Percentiles rank a stretch among this genome's conserved stretches.
These are phyloP conservation scores for Ascoidea asiatica DNA, from an alignment of 805 yeast genomes.

Conservation along the genomic window DNA sequence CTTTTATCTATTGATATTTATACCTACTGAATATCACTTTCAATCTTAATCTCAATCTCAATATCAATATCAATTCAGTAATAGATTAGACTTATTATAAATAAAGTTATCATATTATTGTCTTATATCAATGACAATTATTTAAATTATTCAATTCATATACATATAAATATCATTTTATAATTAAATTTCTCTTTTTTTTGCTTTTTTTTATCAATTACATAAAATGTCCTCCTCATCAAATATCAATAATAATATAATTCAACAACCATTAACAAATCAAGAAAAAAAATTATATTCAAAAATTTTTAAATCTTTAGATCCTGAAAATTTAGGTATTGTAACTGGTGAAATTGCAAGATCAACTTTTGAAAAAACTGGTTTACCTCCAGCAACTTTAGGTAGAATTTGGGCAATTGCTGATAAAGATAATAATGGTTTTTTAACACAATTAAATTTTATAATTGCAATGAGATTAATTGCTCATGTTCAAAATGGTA, in stretches of 20 bases:
- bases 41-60: no score
- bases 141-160: no score
- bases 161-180: no score
- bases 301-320: conserved; percentile 67
- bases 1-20: no score
- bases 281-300: conserved; percentile 70
- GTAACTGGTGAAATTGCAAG: conserved; percentile 84
- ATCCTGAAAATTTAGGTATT: conserved; percentile 63
- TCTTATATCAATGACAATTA: no score
- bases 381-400: conserved; percentile 59
- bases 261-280: conserved; percentile 32
- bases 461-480: conserved; percentile 78
- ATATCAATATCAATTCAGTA: no score
- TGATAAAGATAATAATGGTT: conserved; percentile 83
- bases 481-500: conserved; percentile 74
- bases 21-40: no score
- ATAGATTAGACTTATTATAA: no score
- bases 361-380: conserved; percentile 72
- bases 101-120: no score
- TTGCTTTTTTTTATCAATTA: no score
- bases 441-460: conserved; percentile 68
- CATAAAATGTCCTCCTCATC: neutral
- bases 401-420: conserved; percentile 93
- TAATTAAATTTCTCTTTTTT: no score
- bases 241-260: no score